Base-by-base conservation (phyloP, 1,284 basidiomycete species). In the Ceratobasidium papillatum region DNA sequence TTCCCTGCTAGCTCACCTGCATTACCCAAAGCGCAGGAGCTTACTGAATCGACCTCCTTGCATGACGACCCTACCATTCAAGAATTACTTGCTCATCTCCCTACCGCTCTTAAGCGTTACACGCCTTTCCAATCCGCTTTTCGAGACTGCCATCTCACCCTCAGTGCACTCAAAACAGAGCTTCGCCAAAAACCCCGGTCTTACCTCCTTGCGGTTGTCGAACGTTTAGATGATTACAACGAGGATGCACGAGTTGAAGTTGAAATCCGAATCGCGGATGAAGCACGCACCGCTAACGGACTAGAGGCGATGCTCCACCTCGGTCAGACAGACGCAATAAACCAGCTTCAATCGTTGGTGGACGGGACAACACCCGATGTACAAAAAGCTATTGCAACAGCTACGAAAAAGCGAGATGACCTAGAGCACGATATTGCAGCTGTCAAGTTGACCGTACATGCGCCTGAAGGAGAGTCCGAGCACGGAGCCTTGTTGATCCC, bases 171-270 rank as follows among this genome's bases (percentile, higher is more conserved):
- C 62, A 87, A 86, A 79, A 69, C 77, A 47, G 75, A 77, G 38
- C 77, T 77, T 11, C 76, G 75, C 22, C 52, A 76, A 2, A 64
- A 73, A n/a, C 76, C 68, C n/a, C 80, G 77, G 0, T 79, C 85
- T 2, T 80, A 87, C 8, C 80, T 95, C 2, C 82, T 82, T 22
- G 84, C 84, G 0, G 88, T 90, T 0, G 83, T 94, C 3, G 86
- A 90, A 59, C 86, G 92, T 1, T 84, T 96, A 49, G 86, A 90
- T 77, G 93, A 96, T 80, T 93, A 89, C 77, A 89, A 90, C 25
- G 94, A 95, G 81, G 94, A 96, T 78, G 90, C 90, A 0, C 87
- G 93, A 0, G 94, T 96, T 1, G 94, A 95, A 80, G 84, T 95
- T 22, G 94, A 96, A 82, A 95, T 96, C 64, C 89, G 89, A 25